These are phyloP conservation scores for Coelastrella sp. DNA, from an alignment of 139 green algal species.

Conservation along the genomic window DNA sequence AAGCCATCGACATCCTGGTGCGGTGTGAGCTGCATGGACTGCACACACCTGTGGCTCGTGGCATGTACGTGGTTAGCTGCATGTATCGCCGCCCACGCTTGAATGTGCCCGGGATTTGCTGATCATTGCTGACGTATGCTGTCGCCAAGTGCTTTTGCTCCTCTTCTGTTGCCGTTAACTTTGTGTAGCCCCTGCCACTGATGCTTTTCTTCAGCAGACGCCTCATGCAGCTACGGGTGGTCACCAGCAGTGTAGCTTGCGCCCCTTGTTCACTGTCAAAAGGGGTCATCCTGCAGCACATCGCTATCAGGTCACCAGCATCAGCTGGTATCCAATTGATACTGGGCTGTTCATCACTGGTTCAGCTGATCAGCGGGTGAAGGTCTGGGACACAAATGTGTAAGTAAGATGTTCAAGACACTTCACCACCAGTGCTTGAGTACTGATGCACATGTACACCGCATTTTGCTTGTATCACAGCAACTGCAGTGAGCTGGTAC, in stretches of 20 bases:
- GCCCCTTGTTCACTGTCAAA: background rate
- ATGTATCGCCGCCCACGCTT: too few species aligned
- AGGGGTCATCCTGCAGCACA: background rate
- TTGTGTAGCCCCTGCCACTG: background rate
- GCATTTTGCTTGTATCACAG: too few species aligned
- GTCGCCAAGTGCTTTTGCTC: too few species aligned
- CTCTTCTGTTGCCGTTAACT: background rate
- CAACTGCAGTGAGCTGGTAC: too few species aligned
- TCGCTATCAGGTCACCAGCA: conserved; percentile 53
- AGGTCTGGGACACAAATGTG: conserved; percentile 81
- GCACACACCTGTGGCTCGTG: too few species aligned
- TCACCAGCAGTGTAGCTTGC: background rate
- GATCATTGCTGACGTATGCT: too few species aligned
- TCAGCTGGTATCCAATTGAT: conserved; percentile 91
- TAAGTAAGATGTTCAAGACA: background rate
- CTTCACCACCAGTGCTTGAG: background rate
- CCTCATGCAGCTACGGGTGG: background rate
- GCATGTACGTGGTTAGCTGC: too few species aligned
- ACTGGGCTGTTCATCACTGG: conserved; percentile 82
- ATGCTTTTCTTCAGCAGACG: conserved; percentile 12
- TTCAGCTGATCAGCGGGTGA: conserved; percentile 76
- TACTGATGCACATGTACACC: too few species aligned
- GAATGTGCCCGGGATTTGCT: too few species aligned
- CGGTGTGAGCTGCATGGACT: background rate
- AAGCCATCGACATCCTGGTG: conserved; percentile 42